Percentiles rank a stretch among this genome's conserved stretches.
phyloP scores from a whole-genome alignment of 305 asterid species.

The Fraxinus velutina region DNA sequence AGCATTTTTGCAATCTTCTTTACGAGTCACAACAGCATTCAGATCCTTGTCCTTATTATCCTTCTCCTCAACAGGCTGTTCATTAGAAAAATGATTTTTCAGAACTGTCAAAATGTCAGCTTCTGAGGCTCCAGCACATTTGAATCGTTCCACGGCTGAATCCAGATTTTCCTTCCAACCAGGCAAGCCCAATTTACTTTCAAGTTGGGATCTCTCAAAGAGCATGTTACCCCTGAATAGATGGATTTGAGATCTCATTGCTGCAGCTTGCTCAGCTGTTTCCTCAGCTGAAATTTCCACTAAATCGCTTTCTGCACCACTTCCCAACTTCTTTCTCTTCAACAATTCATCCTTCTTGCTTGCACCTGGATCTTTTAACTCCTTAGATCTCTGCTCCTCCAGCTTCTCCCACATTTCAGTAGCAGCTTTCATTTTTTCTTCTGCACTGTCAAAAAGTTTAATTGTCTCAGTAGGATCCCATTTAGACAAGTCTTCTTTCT shows the following conservation, averaged over 20 bases:
- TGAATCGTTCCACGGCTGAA: constrained; percentile 74
- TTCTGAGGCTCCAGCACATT: constrained; percentile 94
- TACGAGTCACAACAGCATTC: constrained; percentile 19
- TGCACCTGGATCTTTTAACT: constrained; percentile 35
- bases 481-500: constrained; percentile 41
- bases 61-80: constrained; percentile 35
- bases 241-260: constrained; percentile 87
- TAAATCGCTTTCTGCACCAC: constrained; percentile 36
- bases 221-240: constrained; percentile 96
- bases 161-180: constrained; percentile 83
- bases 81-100: constrained; percentile 77
- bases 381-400: constrained; percentile 44
- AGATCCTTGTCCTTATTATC: constrained; percentile 34
- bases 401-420: constrained; percentile 52
- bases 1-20: constrained; percentile 25
- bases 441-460: constrained; percentile 41
- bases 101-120: constrained; percentile 68
- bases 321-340: constrained; percentile 32
- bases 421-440: constrained; percentile 49
- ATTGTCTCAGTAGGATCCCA: constrained; percentile 47
- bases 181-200: constrained; percentile 57
- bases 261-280: constrained; percentile 71
- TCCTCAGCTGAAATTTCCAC: constrained; percentile 30
- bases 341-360: constrained; percentile 39
- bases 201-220: constrained; percentile 84